Evolutionary conservation across 192 early-diverging fungal species (phyloP).

Genomic region (Coemansia sp.): DNA sequence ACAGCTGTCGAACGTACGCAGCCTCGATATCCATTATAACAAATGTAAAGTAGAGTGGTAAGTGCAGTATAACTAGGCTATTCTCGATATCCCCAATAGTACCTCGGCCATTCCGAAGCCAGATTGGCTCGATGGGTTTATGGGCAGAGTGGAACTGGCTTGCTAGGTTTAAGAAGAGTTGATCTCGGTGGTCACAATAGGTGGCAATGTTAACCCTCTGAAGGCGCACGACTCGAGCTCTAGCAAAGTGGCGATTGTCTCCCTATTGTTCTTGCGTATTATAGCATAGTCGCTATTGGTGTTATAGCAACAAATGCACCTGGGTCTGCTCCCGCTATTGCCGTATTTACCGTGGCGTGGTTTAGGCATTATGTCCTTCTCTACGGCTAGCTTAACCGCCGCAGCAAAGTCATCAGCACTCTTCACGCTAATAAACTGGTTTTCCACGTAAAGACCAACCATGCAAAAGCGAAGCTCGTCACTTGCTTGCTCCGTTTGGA

Average conservation of each 20-base stretch:
- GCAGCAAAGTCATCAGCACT: not conserved
- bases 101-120: too few species aligned
- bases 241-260: not conserved
- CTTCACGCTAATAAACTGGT: not conserved
- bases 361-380: not conserved
- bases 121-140: too few species aligned
- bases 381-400: not conserved
- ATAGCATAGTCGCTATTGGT: not conserved
- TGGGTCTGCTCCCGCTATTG: not conserved
- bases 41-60: too few species aligned
- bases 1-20: not conserved
- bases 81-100: too few species aligned
- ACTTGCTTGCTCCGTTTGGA: not conserved
- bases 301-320: not conserved
- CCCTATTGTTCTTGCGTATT: not conserved
- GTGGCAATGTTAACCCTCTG: too few species aligned
- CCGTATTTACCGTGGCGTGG: not conserved
- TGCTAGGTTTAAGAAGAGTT: too few species aligned
- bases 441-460: not conserved
- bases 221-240: too few species aligned
- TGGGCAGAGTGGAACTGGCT: too few species aligned
- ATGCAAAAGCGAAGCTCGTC: not conserved
- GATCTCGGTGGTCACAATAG: too few species aligned
- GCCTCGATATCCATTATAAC: conserved; percentile 7
- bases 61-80: too few species aligned